A percentile compares a stretch with the other conserved stretches of the same genome.
phyloP scores from a whole-genome alignment of 495 filamentous ascomycete genomes.

The Sporormia fimetaria region DNA sequence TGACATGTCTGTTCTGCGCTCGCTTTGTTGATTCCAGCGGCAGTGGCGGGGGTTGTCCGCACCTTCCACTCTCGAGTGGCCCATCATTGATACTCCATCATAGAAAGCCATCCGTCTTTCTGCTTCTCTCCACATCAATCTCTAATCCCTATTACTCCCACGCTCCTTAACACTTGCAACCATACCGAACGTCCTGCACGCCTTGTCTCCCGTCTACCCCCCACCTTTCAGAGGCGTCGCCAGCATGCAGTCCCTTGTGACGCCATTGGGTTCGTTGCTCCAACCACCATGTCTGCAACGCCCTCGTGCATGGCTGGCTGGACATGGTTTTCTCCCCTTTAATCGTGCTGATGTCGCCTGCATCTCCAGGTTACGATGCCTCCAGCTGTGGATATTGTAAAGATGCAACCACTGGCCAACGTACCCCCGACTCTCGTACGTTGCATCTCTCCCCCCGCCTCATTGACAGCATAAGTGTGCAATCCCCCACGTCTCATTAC shows the following conservation, averaged over 20 bases:
- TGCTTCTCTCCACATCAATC: background rate
- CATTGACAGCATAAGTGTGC: too few relatives aligned
- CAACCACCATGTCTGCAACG: constrained; percentile 14
- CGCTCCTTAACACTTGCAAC: background rate
- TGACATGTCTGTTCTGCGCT: too few relatives aligned
- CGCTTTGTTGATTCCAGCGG: too few relatives aligned
- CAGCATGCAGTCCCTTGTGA: constrained; percentile 26
- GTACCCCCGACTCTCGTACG: constrained; percentile 34
- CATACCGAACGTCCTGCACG: constrained; percentile 22
- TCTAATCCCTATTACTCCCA: background rate
- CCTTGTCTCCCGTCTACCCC: too few relatives aligned
- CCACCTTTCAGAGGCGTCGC: too few relatives aligned
- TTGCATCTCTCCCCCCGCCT: constrained; percentile 9
- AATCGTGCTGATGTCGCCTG: constrained; percentile 13
- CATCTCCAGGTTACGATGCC: constrained; percentile 29
- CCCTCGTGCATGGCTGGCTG: constrained; percentile 23
- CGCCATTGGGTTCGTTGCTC: constrained; percentile 25
- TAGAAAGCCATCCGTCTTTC: background rate
- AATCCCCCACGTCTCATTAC: too few relatives aligned
- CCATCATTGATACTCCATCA: too few relatives aligned
- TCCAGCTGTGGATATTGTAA: constrained; percentile 36
- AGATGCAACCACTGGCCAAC: constrained; percentile 28
- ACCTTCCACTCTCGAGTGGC: too few relatives aligned
- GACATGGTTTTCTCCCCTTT: constrained; percentile 3
- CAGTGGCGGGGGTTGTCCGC: too few relatives aligned